Evolutionary conservation across 257 asterid species (phyloP).

Genomic region (Solanum clarkiae): DNA sequence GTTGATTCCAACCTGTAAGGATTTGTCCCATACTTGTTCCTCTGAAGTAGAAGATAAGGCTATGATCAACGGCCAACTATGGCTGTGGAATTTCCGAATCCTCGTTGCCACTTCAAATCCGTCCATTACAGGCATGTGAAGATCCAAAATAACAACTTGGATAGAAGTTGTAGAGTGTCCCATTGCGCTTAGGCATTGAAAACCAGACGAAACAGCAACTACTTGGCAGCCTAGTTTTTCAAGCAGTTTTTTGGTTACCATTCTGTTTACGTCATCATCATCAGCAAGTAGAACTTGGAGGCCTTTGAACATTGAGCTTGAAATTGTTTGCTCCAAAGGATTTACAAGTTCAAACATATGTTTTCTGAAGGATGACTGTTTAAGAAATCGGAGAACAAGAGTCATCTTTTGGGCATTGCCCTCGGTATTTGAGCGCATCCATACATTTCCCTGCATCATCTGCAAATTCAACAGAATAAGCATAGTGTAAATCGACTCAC

Average conservation of each 20-base stretch:
- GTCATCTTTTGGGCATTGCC: slow-evolving; percentile 23
- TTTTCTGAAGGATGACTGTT: slow-evolving; percentile 21
- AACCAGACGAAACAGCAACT: slow-evolving; percentile 23
- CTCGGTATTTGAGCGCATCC: slow-evolving; percentile 21
- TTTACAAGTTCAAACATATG: slow-evolving; percentile 18
- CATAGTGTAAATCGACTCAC: not conserved
- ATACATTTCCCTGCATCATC: slow-evolving; percentile 43
- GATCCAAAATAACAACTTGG: slow-evolving; percentile 28
- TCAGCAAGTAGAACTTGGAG: slow-evolving; percentile 27
- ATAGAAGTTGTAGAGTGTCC: slow-evolving; percentile 15
- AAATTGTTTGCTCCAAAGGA: not conserved
- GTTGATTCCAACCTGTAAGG: slow-evolving; percentile 26
- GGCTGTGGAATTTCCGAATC: slow-evolving; percentile 27
- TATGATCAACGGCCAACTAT: slow-evolving; percentile 26
- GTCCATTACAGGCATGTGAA: slow-evolving; percentile 39
- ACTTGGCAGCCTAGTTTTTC: slow-evolving; percentile 36
- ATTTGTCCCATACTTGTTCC: slow-evolving; percentile 15
- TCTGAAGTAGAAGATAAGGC: slow-evolving; percentile 27
- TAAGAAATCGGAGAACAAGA: slow-evolving; percentile 20
- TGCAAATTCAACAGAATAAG: slow-evolving; percentile 3
- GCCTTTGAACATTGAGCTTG: slow-evolving; percentile 15
- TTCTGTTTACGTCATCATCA: slow-evolving; percentile 23
- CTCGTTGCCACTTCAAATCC: slow-evolving; percentile 30
- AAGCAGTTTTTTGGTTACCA: slow-evolving; percentile 29
- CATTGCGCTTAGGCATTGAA: slow-evolving; percentile 24